Evolutionary conservation across 108 stramenopile species (phyloP).

Genomic region (Fragilariopsis cylindrus): DNA sequence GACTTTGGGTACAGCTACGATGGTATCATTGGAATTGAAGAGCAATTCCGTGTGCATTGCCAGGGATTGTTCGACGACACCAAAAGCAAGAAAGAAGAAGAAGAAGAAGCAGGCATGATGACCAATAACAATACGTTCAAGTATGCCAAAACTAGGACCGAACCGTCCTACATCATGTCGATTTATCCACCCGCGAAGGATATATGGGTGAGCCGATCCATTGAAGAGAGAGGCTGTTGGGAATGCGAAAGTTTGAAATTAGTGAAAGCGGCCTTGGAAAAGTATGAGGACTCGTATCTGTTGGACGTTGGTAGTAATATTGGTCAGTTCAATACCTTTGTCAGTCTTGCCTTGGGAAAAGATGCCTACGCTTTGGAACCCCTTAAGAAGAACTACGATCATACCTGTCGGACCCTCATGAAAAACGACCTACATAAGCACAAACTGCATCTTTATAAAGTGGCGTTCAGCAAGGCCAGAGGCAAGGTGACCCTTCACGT

Average conservation of each 20-base stretch:
- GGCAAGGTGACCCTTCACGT: not conserved
- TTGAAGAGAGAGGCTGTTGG: conserved; percentile 26
- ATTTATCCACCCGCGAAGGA: conserved; percentile 29
- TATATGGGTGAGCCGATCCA: conserved; percentile 11
- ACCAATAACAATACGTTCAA: too few relatives aligned
- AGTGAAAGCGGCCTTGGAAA: conserved; percentile 14
- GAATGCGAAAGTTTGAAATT: conserved; percentile 24
- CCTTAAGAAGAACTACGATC: conserved; percentile 12
- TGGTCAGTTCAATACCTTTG: conserved; percentile 28
- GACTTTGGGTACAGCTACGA: too few relatives aligned
- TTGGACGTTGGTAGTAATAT: conserved; percentile 38
- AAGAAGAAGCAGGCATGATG: too few relatives aligned
- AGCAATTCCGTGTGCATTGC: too few relatives aligned
- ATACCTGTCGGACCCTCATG: conserved; percentile 24
- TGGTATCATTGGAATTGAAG: too few relatives aligned
- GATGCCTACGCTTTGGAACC: conserved; percentile 31
- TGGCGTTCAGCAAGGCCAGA: conserved; percentile 10
- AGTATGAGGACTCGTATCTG: conserved; percentile 13
- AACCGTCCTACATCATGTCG: conserved; percentile 30
- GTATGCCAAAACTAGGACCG: too few relatives aligned
- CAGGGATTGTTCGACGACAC: too few relatives aligned
- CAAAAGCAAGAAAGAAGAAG: too few relatives aligned
- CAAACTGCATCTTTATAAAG: conserved; percentile 18
- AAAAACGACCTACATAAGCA: conserved; percentile 23
- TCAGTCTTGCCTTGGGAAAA: conserved; percentile 21